Evolutionary conservation across 2,329 filamentous ascomycete species (phyloP).

Genomic region (Fusarium domesticum): DNA sequence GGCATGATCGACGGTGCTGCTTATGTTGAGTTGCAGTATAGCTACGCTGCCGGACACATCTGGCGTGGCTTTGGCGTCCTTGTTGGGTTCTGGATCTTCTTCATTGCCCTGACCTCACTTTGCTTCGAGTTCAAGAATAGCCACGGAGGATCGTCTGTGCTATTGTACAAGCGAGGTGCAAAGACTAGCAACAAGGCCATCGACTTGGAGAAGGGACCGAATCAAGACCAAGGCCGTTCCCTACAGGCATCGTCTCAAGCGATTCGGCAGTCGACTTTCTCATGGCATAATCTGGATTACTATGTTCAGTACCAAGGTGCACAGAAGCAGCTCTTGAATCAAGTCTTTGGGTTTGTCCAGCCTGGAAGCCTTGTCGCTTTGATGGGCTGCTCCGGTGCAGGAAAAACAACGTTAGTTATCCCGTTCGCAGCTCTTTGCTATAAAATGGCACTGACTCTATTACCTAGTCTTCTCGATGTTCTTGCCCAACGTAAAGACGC

Average conservation of each 20-base stretch:
- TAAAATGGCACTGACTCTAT: background rate
- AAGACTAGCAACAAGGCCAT: too few relatives aligned
- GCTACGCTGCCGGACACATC: constrained; percentile 51
- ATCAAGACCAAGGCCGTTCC: too few relatives aligned
- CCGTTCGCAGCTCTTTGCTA: background rate
- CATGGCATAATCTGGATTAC: constrained; percentile 68
- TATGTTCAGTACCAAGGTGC: constrained; percentile 63
- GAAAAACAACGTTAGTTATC: constrained; percentile 73
- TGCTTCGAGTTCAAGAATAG: too few relatives aligned
- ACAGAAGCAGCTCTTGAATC: constrained; percentile 55
- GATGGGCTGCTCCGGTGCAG: constrained; percentile 76
- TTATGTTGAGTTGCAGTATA: constrained; percentile 49
- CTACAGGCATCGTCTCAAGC: too few relatives aligned
- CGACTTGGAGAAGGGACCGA: too few relatives aligned
- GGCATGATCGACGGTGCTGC: constrained; percentile 48
- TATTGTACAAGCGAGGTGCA: too few relatives aligned
- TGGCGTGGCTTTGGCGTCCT: constrained; percentile 74
- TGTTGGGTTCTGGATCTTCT: constrained; percentile 68
- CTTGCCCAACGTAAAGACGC: constrained; percentile 61
- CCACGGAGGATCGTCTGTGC: too few relatives aligned
- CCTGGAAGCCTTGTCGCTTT: constrained; percentile 77
- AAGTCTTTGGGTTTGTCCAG: constrained; percentile 72
- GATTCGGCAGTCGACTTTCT: constrained; percentile 57
- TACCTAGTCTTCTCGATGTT: constrained; percentile 61
- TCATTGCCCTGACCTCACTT: constrained; percentile 69